Conservation (phyloP, 306 rosid species). For the Malus sieversii region DNA sequence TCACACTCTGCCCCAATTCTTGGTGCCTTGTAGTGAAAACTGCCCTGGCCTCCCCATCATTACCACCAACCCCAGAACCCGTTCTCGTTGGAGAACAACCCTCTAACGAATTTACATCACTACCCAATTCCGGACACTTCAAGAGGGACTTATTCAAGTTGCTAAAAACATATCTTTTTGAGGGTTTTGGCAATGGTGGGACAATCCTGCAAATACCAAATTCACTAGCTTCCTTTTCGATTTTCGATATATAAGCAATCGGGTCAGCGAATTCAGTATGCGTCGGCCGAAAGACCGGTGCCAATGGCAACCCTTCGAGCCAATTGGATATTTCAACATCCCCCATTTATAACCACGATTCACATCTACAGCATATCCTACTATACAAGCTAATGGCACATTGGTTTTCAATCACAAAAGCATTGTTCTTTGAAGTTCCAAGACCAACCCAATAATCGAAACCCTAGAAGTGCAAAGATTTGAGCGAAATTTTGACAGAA, state of each 20-base stretch:
- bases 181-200: slow-evolving; percentile 91
- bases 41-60: slow-evolving; percentile 52
- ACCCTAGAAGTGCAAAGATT: slow-evolving; percentile 49
- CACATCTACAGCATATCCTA: slow-evolving; percentile 23
- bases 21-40: slow-evolving; percentile 95
- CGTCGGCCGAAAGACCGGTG: slow-evolving; percentile 92
- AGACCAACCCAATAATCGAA: slow-evolving; percentile 16
- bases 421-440: slow-evolving; percentile 11
- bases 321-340: slow-evolving; percentile 78
- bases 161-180: slow-evolving; percentile 63
- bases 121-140: slow-evolving; percentile 59
- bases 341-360: slow-evolving; percentile 56
- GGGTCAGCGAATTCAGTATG: slow-evolving; percentile 97
- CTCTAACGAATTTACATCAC: slow-evolving; percentile 23
- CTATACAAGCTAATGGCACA: slow-evolving; percentile 3
- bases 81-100: slow-evolving; percentile 25
- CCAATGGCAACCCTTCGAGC: slow-evolving; percentile 80
- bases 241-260: slow-evolving; percentile 91
- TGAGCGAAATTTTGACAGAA: slow-evolving; percentile 19
- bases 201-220: slow-evolving; percentile 93
- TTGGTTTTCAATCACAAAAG: slow-evolving; percentile 19
- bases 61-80: slow-evolving; percentile 34
- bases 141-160: slow-evolving; percentile 79
- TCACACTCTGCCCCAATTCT: slow-evolving; percentile 70
- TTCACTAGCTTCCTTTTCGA: slow-evolving; percentile 84